Percentiles rank a stretch among this genome's conserved stretches.
Conservation (phyloP, 306 rosid genomes). For the Lupinus albus region DNA sequence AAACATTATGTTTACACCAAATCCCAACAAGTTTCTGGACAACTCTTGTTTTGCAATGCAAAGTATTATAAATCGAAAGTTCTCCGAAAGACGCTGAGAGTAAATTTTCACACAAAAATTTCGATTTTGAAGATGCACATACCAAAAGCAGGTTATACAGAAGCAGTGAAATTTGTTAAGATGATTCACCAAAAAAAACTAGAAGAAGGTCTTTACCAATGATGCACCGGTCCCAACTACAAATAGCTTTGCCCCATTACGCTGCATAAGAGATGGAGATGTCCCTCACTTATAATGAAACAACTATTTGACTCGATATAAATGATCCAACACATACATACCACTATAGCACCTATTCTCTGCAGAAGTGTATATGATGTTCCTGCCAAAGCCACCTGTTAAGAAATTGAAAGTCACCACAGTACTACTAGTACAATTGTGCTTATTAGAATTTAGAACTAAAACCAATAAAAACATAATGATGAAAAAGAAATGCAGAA, state of each 20-base stretch:
- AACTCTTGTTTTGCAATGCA: no score
- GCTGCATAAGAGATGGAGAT: constrained; percentile 61
- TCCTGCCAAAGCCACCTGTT: constrained; percentile 63
- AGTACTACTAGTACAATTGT: background rate
- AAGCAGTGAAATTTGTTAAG: background rate
- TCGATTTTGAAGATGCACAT: no score
- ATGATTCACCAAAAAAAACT: constrained; percentile 1
- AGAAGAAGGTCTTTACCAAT: no score
- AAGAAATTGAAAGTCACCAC: constrained; percentile 6
- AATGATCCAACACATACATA: constrained; percentile 58
- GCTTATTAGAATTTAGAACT: constrained; percentile 2
- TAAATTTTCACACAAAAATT: no score
- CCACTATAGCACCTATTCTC: constrained; percentile 75
- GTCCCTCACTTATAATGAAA: constrained; percentile 35
- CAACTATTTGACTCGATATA: constrained; percentile 25
- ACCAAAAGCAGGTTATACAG: no score
- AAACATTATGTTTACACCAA: no score
- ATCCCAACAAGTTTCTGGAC: no score
- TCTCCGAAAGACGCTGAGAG: no score
- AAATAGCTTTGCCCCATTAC: constrained; percentile 88
- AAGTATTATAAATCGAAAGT: no score
- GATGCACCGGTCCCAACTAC: constrained; percentile 87
- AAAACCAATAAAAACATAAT: background rate
- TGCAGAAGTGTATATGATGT: constrained; percentile 54
- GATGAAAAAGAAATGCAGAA: background rate